Percentiles rank a stretch among this genome's conserved stretches.
These are phyloP conservation scores for Mycena galopus DNA, from an alignment of 768 basidiomycete species.

Conservation along the genomic window DNA sequence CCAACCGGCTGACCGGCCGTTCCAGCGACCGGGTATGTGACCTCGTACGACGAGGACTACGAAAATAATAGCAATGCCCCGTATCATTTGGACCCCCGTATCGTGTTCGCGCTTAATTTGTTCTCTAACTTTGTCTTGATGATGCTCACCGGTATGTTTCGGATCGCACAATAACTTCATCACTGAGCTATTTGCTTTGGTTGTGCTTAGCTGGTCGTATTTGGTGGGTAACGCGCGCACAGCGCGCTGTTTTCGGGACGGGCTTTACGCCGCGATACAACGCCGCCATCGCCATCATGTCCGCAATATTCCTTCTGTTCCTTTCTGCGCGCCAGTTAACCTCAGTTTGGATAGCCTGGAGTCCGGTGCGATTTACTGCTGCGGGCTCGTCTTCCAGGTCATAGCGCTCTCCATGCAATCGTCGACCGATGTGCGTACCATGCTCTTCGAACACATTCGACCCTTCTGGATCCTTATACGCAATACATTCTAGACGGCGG, in stretches of 20 bases:
- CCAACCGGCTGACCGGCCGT: no score
- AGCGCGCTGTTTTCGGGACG: constrained; percentile 4
- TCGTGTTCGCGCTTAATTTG: constrained; percentile 23
- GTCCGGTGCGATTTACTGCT: constrained; percentile 30
- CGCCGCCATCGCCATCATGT: constrained; percentile 28
- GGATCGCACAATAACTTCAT: background rate
- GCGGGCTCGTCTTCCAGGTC: constrained; percentile 24
- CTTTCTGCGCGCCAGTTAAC: background rate
- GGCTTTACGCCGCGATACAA: constrained; percentile 8
- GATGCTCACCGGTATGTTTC: constrained; percentile 20
- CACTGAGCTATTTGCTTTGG: no score
- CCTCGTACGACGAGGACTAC: constrained; percentile 32
- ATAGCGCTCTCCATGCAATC: constrained; percentile 9
- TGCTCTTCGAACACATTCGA: no score
- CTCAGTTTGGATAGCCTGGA: constrained; percentile 5
- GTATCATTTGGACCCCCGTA: constrained; percentile 20
- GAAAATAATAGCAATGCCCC: background rate
- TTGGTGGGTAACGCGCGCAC: constrained; percentile 24
- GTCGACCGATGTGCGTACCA: background rate
- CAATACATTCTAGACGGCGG: no score
- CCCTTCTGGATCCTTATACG: no score
- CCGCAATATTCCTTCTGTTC: no score
- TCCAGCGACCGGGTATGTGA: constrained; percentile 26
- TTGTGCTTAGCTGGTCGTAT: constrained; percentile 29
- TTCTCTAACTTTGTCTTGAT: constrained; percentile 23